Conservation (phyloP, 306 rosid species). For the Heteromeles arbutifolia region DNA sequence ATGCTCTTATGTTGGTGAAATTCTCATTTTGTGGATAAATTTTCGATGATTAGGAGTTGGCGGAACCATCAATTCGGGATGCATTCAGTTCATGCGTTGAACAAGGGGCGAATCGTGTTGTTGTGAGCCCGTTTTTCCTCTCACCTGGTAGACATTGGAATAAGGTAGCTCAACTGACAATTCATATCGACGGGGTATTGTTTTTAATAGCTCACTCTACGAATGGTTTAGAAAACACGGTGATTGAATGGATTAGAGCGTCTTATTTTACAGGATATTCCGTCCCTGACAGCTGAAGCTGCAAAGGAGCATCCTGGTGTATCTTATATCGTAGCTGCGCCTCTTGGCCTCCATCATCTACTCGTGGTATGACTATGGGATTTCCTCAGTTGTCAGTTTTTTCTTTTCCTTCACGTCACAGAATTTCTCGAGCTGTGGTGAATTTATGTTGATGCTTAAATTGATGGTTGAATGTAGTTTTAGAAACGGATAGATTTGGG, state of each 20-base stretch:
- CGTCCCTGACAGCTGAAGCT: conserved; percentile 82
- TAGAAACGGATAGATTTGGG: neutral
- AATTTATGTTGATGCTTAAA: neutral
- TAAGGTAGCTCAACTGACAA: conserved; percentile 37
- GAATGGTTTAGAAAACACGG: neutral
- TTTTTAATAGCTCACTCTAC: neutral
- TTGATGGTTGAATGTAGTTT: neutral
- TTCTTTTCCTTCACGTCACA: neutral
- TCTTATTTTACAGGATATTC: conserved; percentile 62
- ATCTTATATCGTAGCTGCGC: conserved; percentile 67
- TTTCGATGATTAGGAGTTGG: conserved; percentile 59
- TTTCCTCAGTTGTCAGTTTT: neutral
- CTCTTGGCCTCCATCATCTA: conserved; percentile 75
- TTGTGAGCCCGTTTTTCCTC: conserved; percentile 84
- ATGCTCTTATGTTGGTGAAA: neutral
- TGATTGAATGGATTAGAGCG: neutral
- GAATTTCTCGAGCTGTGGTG: neutral
- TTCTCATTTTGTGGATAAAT: neutral
- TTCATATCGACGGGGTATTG: neutral
- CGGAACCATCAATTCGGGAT: conserved; percentile 69
- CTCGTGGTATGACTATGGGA: conserved; percentile 58
- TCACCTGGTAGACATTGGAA: conserved; percentile 89
- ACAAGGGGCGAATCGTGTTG: conserved; percentile 60
- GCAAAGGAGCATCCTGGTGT: conserved; percentile 74
- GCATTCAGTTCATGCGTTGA: conserved; percentile 58